These are phyloP conservation scores for Zygosaccharomyces bisporus DNA, from an alignment of 805 yeast genomes.

Conservation along the genomic window DNA sequence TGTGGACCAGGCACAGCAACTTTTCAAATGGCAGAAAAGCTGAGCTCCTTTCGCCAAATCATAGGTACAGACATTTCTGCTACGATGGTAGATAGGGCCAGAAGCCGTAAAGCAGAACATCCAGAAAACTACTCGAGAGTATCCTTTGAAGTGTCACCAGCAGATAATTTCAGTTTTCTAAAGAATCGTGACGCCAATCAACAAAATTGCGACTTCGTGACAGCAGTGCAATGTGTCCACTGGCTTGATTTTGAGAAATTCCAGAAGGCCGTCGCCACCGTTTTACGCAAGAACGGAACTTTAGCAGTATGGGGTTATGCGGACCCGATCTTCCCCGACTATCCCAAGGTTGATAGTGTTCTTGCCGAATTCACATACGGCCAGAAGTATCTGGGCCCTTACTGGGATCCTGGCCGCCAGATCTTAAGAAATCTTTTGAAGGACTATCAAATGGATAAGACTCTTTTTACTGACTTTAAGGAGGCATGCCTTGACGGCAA, in stretches of 20 bases:
- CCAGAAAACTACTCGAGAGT: conserved; percentile 4
- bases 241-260: conserved; percentile 66
- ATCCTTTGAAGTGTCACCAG: conserved; percentile 33
- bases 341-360: conserved; percentile 52
- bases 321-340: conserved; percentile 58
- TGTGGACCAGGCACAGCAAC: conserved; percentile 81
- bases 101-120: conserved; percentile 20
- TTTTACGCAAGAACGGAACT: conserved; percentile 60
- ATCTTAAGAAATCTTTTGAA: conserved; percentile 44
- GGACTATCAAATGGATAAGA: conserved; percentile 21
- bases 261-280: conserved; percentile 47
- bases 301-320: conserved; percentile 76
- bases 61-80: conserved; percentile 62
- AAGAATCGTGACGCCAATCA: conserved; percentile 14
- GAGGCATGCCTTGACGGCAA: conserved; percentile 29
- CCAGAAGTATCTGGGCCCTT: conserved; percentile 44
- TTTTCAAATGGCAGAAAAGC: conserved; percentile 35
- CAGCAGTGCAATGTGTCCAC: conserved; percentile 82
- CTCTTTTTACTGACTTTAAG: conserved; percentile 41
- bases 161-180: conserved; percentile 21
- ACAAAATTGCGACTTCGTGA: conserved; percentile 49
- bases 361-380: conserved; percentile 50
- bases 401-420: conserved; percentile 84
- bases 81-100: conserved; percentile 52
- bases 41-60: conserved; percentile 40